Percentiles rank a stretch among this genome's conserved stretches.
phyloP scores from a whole-genome alignment of 768 basidiomycete species.

The Suillus tomentosus region DNA sequence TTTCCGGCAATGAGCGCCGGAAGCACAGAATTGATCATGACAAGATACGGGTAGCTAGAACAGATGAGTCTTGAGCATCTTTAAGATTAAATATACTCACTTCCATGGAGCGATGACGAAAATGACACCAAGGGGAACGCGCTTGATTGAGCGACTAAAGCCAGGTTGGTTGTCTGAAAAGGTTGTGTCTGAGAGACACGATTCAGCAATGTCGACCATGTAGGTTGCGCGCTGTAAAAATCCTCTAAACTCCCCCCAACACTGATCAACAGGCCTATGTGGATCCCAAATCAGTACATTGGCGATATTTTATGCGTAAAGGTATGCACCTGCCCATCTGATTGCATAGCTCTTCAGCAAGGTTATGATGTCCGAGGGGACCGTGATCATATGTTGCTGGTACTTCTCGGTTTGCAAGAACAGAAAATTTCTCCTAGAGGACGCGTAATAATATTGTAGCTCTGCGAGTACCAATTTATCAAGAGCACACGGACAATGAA shows the following conservation, averaged over 20 bases:
- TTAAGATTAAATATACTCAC: constrained; percentile 42
- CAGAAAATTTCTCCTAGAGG: constrained; percentile 41
- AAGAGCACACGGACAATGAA: constrained; percentile 55
- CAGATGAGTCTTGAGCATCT: background rate
- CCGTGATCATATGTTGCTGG: constrained; percentile 51
- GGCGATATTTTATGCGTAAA: background rate
- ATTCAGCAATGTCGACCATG: constrained; percentile 81
- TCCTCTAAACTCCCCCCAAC: constrained; percentile 77
- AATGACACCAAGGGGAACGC: constrained; percentile 84
- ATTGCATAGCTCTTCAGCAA: constrained; percentile 73
- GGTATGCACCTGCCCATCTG: constrained; percentile 87
- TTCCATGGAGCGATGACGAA: constrained; percentile 93
- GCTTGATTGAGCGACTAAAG: constrained; percentile 81
- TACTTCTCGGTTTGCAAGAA: constrained; percentile 13
- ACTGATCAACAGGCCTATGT: constrained; percentile 75
- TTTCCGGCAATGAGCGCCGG: constrained; percentile 93
- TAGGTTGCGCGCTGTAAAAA: constrained; percentile 81
- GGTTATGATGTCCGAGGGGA: constrained; percentile 50
- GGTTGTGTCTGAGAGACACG: constrained; percentile 71
- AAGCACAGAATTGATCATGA: constrained; percentile 87
- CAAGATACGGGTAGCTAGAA: constrained; percentile 83
- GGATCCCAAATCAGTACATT: constrained; percentile 2
- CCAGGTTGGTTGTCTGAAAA: constrained; percentile 81
- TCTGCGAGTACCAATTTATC: background rate
- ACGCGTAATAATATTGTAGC: constrained; percentile 33